These are phyloP conservation scores for Diaporthe sp. DNA, from an alignment of 2,329 filamentous ascomycete genomes.

Conservation along the genomic window DNA sequence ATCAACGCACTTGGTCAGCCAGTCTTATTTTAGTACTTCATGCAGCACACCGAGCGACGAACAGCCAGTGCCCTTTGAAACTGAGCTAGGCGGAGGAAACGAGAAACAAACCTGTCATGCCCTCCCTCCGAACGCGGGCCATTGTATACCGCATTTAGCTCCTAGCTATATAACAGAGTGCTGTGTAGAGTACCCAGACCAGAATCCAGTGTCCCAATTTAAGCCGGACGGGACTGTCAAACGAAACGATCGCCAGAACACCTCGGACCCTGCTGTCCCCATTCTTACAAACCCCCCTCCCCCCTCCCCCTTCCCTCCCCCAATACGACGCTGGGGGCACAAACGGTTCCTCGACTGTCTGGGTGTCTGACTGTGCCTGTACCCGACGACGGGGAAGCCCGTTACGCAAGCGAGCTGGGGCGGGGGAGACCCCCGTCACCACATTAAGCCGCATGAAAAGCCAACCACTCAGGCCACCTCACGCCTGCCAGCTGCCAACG, in stretches of 20 bases:
- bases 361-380: conserved; percentile 26
- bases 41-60: conserved; percentile 17
- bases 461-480: conserved; percentile 28
- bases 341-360: conserved; percentile 12
- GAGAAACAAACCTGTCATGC: conserved; percentile 14
- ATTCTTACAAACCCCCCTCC: background rate
- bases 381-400: conserved; percentile 32
- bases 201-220: background rate
- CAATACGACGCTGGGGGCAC: conserved; percentile 12
- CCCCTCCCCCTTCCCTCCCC: background rate
- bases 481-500: conserved; percentile 22
- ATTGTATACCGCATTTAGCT: background rate
- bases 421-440: conserved; percentile 30
- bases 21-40: conserved; percentile 16
- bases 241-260: conserved; percentile 21
- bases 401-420: conserved; percentile 30
- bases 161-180: conserved; percentile 10
- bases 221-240: conserved; percentile 18
- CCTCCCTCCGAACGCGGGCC: background rate
- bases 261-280: background rate
- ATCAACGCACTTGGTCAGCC: conserved; percentile 15
- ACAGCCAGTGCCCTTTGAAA: conserved; percentile 8
- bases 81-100: conserved; percentile 16
- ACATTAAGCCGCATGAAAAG: conserved; percentile 31
- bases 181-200: background rate